These are phyloP conservation scores for Quercus phellos DNA, from an alignment of 331 rosid species.

Conservation along the genomic window DNA sequence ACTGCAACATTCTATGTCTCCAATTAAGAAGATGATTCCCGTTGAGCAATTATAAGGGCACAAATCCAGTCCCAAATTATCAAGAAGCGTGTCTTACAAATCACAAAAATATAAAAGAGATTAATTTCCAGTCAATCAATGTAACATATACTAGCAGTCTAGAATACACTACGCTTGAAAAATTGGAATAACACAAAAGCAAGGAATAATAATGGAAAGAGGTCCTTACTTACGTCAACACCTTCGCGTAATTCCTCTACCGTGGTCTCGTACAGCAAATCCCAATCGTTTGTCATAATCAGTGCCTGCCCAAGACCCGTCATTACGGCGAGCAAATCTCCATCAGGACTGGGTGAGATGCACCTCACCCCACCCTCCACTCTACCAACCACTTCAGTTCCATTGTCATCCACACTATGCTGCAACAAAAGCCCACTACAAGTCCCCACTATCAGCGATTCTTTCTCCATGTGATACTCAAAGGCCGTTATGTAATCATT, in stretches of 20 bases:
- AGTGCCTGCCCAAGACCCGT: slow-evolving; percentile 65
- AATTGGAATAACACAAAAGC: not conserved
- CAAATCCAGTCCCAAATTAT: not conserved
- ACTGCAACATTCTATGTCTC: not conserved
- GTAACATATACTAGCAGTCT: not conserved
- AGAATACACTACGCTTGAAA: not conserved
- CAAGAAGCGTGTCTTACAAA: not conserved
- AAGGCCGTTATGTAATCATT: slow-evolving; percentile 67
- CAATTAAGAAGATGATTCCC: not conserved
- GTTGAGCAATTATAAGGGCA: not conserved
- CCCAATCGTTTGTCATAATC: slow-evolving; percentile 94
- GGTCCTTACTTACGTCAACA: slow-evolving; percentile 71
- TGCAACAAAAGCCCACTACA: slow-evolving; percentile 58
- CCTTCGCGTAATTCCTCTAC: slow-evolving; percentile 47
- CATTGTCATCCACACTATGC: slow-evolving; percentile 47
- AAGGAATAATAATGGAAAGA: slow-evolving; percentile 10
- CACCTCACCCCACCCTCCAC: slow-evolving; percentile 83
- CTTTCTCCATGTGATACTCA: slow-evolving; percentile 90
- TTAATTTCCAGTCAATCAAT: too few species aligned
- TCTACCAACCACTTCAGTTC: slow-evolving; percentile 65
- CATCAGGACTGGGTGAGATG: slow-evolving; percentile 94
- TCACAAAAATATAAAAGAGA: too few species aligned
- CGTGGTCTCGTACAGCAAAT: slow-evolving; percentile 64
- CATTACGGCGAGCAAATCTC: slow-evolving; percentile 59
- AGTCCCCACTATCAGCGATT: slow-evolving; percentile 79